Base-by-base conservation (phyloP, 768 basidiomycete genomes). In the Xerocomus spinulosus region DNA sequence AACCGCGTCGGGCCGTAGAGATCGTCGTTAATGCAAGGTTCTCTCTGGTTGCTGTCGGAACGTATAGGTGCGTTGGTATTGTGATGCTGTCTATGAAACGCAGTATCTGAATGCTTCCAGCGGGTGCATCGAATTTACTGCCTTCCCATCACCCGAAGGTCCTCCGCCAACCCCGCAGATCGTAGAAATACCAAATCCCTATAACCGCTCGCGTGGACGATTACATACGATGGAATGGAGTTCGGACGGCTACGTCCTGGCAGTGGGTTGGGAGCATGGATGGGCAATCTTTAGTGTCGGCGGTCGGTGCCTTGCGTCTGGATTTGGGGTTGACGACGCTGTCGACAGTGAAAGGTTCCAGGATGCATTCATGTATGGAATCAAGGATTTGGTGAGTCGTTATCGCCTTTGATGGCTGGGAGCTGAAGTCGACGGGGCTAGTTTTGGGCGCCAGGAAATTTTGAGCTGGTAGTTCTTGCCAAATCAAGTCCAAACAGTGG, bases 361-460 rank as follows among this genome's bases (percentile, higher is more conserved):
- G 55, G 94, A 96, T 61, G 64, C 76, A 5, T 97, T 92, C 65
- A 90, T 93, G 87, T 71, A 80, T 52, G 94, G 93, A 4, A 73
- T 94, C 7, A 72, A 70, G 41, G 71, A 79, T 58, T 63, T 95
- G 66, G 93, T 92, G 58, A 68, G 82, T 18, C 5, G 24, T 43
- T 28, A 7, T 4, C 28, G 5, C 25, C 34, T 28, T 40, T 25
- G 13, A 21, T 26, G n/a, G 12, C 35, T 35, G 18, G 34, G 35
- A 24, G 43, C 37, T 55, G 46, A 52, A 23, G 48, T 9, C 29
- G 12, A 32, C 39, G 34, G 35, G 15, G 5, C 5, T 28, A 95
- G 93, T 93, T 96, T 59, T 98, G 95, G 95, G 82, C 80, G 1
- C 87, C 89, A 3, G 93, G 93, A 14, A 95, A 95, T 67, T 85